phyloP scores from a whole-genome alignment of 306 rosid species.

The Acacia crassicarpa region DNA sequence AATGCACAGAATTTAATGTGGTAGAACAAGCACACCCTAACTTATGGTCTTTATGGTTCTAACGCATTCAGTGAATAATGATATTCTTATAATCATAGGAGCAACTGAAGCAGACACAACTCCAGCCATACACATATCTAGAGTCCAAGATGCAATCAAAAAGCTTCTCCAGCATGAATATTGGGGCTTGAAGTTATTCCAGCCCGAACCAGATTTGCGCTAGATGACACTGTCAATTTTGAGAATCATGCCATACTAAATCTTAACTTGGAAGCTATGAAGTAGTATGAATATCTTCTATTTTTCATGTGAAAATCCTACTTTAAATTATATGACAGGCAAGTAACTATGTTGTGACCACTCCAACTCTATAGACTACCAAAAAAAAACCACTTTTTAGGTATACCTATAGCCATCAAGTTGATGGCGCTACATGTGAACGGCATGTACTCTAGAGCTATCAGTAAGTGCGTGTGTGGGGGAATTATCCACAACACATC shows the following conservation, averaged over 20 bases:
- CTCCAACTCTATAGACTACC: too few relatives aligned
- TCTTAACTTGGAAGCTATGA: conserved; percentile 33
- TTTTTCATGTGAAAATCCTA: too few relatives aligned
- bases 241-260: conserved; percentile 31
- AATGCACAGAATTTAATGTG: conserved; percentile 8
- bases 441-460: too few relatives aligned
- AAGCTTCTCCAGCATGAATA: conserved; percentile 67
- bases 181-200: conserved; percentile 72
- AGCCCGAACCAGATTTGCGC: conserved; percentile 48
- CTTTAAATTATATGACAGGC: too few relatives aligned
- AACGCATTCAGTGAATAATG: conserved; percentile 72
- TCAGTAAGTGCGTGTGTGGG: too few relatives aligned
- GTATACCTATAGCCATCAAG: too few relatives aligned
- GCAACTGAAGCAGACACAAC: conserved; percentile 50
- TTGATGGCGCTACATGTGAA: too few relatives aligned
- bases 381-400: too few relatives aligned
- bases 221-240: conserved; percentile 30
- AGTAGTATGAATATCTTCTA: too few relatives aligned
- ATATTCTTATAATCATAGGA: conserved; percentile 77
- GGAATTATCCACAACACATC: too few relatives aligned
- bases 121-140: conserved; percentile 39
- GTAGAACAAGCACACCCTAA: not conserved
- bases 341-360: too few relatives aligned
- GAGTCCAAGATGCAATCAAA: conserved; percentile 62
- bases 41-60: conserved; percentile 39